Evolutionary conservation across 2,329 filamentous ascomycete genomes (phyloP).

Genomic region (Beauveria pseudobassiana): DNA sequence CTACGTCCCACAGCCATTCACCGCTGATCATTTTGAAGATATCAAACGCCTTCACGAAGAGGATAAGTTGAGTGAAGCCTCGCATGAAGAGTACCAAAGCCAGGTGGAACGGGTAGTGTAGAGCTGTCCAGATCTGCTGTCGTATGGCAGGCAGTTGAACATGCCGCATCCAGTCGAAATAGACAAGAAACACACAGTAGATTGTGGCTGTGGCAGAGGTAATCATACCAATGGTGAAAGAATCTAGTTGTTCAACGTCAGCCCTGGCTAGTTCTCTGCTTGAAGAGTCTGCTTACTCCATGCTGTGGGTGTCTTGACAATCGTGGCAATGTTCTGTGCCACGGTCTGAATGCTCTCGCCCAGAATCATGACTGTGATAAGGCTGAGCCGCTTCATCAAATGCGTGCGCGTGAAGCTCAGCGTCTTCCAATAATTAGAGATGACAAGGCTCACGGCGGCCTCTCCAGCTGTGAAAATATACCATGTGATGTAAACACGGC

Average conservation of each 20-base stretch:
- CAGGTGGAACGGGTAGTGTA: conserved; percentile 59
- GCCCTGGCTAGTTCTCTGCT: not conserved
- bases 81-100: conserved; percentile 57
- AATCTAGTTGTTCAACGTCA: conserved; percentile 18
- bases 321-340: conserved; percentile 40
- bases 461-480: conserved; percentile 49
- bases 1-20: not conserved
- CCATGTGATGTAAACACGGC: conserved; percentile 35
- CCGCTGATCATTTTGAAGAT: conserved; percentile 17
- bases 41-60: conserved; percentile 35
- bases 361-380: conserved; percentile 59
- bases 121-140: conserved; percentile 50
- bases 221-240: conserved; percentile 32
- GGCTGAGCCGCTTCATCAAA: conserved; percentile 54
- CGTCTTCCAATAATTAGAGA: conserved; percentile 47
- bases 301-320: conserved; percentile 33
- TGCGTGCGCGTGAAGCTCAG: conserved; percentile 56
- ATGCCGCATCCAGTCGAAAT: conserved; percentile 58
- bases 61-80: conserved; percentile 50
- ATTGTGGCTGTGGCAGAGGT: conserved; percentile 32
- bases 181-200: conserved; percentile 39
- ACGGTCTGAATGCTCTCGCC: conserved; percentile 60
- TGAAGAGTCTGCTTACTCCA: conserved; percentile 26
- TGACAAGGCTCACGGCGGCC: conserved; percentile 39
- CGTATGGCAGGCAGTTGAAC: conserved; percentile 48